Base-by-base conservation (phyloP, 2,329 filamentous ascomycete species). In the Scedosporium aurantiacum region DNA sequence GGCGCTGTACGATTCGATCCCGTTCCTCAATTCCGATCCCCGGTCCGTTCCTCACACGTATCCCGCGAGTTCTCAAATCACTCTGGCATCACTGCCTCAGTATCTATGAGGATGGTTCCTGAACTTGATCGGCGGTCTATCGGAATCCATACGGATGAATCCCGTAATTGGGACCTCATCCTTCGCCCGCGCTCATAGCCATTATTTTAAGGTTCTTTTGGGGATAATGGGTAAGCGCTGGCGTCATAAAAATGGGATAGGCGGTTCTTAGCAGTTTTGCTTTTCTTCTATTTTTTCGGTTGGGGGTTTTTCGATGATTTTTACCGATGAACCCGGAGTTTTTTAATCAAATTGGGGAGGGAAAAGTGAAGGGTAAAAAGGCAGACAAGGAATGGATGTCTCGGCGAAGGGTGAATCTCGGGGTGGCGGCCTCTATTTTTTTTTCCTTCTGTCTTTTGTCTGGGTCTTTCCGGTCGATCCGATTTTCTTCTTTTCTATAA, bases 401-500 rank as follows among this genome's bases (percentile, higher is more conserved):
- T 54, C 5, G 23, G 23, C 23, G 23, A 54, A 27, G 50, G 50
- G 12, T 25, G 50, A 28, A 54, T 27, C 18, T 54, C 8, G 50
- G 12, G 50, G 50, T 25, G 14, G 27, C 27, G 23, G 54, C 12
- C 12, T 57, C 32, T 37, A 37, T 37, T 27, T 3, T 27, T 37
- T 1, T n/a, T n/a, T n/a, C n/a, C n/a, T n/a, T n/a, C n/a, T n/a
- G n/a, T n/a, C n/a, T 37, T 37, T 37, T 37, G 32, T 37, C 14
- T 37, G 32, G 32, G 32, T 55, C 50, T 27, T 55, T 55, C 25
- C 23, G 23, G 43, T 6, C 43, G 4, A 50, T 52, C 18, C 41
- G 32, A 54, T 61, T 62, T 21, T 50, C 47, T 62, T 63, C 10
- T 21, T 60, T 54, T 47, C 37, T 57, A 21, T 41, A 45, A 21